Conservation (phyloP, 208 protist species). For the Herpetomonas samuelpessoai region DNA sequence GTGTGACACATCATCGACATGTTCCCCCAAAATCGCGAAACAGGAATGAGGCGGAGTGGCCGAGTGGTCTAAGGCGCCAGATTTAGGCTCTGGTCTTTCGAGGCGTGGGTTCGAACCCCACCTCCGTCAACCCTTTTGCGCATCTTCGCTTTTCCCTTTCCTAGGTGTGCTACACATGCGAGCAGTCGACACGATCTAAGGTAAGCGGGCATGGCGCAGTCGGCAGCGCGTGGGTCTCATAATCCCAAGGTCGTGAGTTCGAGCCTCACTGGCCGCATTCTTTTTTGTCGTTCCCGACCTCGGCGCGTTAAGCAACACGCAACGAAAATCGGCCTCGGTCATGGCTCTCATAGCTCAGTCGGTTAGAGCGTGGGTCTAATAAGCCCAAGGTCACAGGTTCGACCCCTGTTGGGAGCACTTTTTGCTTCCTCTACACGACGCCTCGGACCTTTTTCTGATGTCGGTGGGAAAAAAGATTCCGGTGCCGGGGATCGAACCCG, state of each 20-base stretch:
- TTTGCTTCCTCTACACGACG: slow-evolving; percentile 9
- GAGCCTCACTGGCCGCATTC: slow-evolving; percentile 69
- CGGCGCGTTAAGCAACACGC: too few species aligned
- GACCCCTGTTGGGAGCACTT: slow-evolving; percentile 64
- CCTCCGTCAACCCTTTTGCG: slow-evolving; percentile 37
- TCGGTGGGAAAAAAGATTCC: slow-evolving; percentile 43
- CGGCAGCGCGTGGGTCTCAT: slow-evolving; percentile 95
- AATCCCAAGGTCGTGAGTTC: slow-evolving; percentile 95
- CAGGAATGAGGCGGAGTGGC: slow-evolving; percentile 24
- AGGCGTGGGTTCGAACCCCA: slow-evolving; percentile 76
- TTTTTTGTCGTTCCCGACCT: slow-evolving; percentile 26
- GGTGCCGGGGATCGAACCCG: slow-evolving; percentile 92
- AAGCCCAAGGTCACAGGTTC: slow-evolving; percentile 73
- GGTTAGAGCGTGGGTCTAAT: slow-evolving; percentile 74
- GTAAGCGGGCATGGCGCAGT: slow-evolving; percentile 91
- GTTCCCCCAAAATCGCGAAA: neutral
- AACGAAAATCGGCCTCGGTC: too few species aligned
- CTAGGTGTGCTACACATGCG: too few species aligned
- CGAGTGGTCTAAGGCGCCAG: slow-evolving; percentile 67
- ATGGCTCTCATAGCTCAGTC: slow-evolving; percentile 64
- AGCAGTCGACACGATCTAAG: neutral
- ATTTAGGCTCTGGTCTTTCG: slow-evolving; percentile 78
- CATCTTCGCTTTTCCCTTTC: too few species aligned
- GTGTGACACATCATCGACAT: neutral
- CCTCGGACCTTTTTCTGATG: neutral